Evolutionary conservation across 495 filamentous ascomycete genomes (phyloP).

Genomic region (Aspergillus campestris): DNA sequence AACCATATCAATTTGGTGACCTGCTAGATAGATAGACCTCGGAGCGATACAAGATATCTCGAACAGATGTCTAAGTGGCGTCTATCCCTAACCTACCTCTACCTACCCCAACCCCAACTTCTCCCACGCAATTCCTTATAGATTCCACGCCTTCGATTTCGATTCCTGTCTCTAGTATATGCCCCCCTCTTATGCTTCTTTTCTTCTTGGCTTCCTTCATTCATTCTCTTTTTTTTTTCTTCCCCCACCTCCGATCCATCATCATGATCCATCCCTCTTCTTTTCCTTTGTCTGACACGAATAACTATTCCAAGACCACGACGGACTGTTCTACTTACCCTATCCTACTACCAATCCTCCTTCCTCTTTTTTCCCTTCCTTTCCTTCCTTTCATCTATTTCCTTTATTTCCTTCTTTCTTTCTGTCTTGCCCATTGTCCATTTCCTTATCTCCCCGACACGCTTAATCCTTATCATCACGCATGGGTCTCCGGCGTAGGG

Average conservation of each 20-base stretch:
- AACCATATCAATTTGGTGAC: conserved; percentile 39
- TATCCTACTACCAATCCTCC: not conserved
- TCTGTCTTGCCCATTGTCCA: too few relatives aligned
- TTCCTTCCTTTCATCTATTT: not conserved
- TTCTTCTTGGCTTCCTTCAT: conserved; percentile 3
- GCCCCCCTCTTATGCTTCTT: not conserved
- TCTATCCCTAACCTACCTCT: too few relatives aligned
- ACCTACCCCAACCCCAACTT: not conserved
- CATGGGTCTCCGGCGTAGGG: conserved; percentile 11
- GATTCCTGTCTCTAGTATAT: not conserved
- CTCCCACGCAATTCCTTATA: not conserved
- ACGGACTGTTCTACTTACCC: too few relatives aligned
- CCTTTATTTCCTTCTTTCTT: not conserved
- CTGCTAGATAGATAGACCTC: conserved; percentile 21
- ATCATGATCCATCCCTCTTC: not conserved
- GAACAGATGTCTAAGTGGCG: too few relatives aligned
- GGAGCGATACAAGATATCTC: too few relatives aligned
- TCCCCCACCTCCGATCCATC: not conserved
- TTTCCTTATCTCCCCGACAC: not conserved
- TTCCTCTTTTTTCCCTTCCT: not conserved
- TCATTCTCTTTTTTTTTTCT: conserved; percentile 1
- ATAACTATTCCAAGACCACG: too few relatives aligned
- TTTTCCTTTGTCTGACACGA: not conserved
- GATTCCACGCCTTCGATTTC: not conserved
- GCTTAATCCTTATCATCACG: conserved; percentile 2